Percentiles rank a stretch among this genome's conserved stretches.
Evolutionary conservation across 306 rosid genomes (phyloP).

Genomic region (Fragaria nilgerrensis): DNA sequence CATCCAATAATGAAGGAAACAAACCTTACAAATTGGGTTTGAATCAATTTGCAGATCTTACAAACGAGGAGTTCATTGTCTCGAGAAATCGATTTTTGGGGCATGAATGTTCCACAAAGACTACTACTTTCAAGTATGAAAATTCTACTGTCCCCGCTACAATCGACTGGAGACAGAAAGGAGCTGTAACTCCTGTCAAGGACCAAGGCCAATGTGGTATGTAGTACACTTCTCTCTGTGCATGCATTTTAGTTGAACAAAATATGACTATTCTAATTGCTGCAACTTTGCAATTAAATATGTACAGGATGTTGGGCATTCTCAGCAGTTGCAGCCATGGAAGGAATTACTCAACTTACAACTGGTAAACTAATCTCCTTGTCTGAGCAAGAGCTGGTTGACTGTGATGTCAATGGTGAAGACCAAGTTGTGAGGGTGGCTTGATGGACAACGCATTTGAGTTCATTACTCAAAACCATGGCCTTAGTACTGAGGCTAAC

Average conservation of each 20-base stretch:
- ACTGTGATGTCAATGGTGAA: neutral
- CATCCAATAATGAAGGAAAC: neutral
- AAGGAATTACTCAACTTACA: slow-evolving; percentile 2
- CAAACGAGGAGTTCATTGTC: neutral
- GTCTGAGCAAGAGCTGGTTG: slow-evolving; percentile 12
- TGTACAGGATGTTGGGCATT: slow-evolving; percentile 7
- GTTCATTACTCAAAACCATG: neutral
- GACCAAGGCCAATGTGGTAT: slow-evolving; percentile 10
- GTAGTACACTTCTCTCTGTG: neutral
- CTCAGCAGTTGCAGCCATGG: slow-evolving; percentile 6
- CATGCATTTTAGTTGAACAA: neutral
- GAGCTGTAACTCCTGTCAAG: slow-evolving; percentile 3
- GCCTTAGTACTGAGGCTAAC: neutral
- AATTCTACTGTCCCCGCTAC: neutral
- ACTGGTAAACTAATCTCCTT: neutral
- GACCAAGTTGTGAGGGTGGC: slow-evolving; percentile 6
- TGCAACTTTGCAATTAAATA: neutral
- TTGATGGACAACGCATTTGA: neutral
- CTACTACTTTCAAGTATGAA: neutral
- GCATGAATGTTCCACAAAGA: slow-evolving; percentile 3
- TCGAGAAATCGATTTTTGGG: neutral
- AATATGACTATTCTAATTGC: neutral
- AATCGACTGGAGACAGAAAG: slow-evolving; percentile 5
- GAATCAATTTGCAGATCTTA: neutral
- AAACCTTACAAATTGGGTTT: neutral